phyloP scores from a whole-genome alignment of 75 land plant species.

The Pinus taeda region DNA sequence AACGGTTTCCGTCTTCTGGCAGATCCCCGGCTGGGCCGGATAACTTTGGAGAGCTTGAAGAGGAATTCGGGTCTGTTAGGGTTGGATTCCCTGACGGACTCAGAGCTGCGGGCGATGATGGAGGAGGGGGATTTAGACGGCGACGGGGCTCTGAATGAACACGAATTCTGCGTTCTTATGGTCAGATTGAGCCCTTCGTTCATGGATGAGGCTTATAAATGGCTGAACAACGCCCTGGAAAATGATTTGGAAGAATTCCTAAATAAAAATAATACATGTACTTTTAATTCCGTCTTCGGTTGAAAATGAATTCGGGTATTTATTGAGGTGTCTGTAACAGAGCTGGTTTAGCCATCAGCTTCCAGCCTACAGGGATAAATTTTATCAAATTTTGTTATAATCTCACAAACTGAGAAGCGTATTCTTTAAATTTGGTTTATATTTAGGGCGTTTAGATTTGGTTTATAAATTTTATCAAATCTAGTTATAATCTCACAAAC shows the following conservation, averaged over 20 bases:
- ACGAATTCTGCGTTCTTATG: conserved; percentile 63
- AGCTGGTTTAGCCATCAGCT: no score
- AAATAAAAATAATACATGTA: no score
- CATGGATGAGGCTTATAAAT: conserved; percentile 24
- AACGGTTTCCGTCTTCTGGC: conserved; percentile 58
- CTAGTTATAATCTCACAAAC: no score
- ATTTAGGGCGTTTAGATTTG: no score
- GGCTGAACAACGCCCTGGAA: conserved; percentile 6
- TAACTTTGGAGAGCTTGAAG: conserved; percentile 71
- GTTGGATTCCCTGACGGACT: conserved; percentile 40
- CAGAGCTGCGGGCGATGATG: conserved; percentile 57
- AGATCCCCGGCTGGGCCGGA: conserved; percentile 34
- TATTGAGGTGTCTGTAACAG: no score
- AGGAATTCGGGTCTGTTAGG: conserved; percentile 41
- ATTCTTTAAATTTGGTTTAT: no score
- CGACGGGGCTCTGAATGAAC: conserved; percentile 51
- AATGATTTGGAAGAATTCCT: background rate
- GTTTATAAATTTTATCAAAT: no score
- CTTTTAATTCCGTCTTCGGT: no score
- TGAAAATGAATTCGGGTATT: no score
- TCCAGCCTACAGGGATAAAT: no score
- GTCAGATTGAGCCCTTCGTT: conserved; percentile 54
- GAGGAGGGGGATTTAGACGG: conserved; percentile 55
- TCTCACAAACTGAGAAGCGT: no score
- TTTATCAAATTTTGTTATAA: no score